Conservation (phyloP, 805 yeast species). For the Sugiyamaella americana region DNA sequence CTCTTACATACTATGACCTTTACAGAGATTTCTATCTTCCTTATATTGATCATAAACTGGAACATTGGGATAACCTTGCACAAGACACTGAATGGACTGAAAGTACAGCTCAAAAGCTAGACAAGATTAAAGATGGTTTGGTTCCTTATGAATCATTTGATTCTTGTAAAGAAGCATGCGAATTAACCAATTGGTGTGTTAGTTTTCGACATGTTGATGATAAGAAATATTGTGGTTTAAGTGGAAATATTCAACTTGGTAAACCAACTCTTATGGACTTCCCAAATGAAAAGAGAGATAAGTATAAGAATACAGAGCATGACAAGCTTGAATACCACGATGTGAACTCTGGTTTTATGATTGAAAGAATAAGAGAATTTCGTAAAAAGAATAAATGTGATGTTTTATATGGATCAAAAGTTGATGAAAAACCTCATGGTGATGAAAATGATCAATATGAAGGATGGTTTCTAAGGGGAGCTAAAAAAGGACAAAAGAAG, state of each 20-base stretch:
- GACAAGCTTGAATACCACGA: no score
- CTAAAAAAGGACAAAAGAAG: no score
- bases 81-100: not conserved
- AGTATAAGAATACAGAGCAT: conserved; percentile 1
- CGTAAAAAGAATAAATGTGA: conserved; percentile 25
- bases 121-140: conserved; percentile 1
- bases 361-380: conserved; percentile 27
- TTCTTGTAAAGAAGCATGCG: conserved; percentile 14
- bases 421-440: conserved; percentile 13
- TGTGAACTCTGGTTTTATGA: conserved; percentile 25
- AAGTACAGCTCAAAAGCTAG: conserved; percentile 2
- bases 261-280: not conserved
- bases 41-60: conserved; percentile 12
- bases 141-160: conserved; percentile 16
- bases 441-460: conserved; percentile 9
- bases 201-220: conserved; percentile 8
- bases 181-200: conserved; percentile 9
- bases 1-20: conserved; percentile 18
- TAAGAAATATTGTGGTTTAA: conserved; percentile 5
- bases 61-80: conserved; percentile 20
- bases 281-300: no score
- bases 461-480: conserved; percentile 16
- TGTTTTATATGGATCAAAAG: conserved; percentile 2
- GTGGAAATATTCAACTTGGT: conserved; percentile 10
- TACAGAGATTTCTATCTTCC: conserved; percentile 21